Evolutionary conservation across 768 basidiomycete genomes (phyloP).

Genomic region (Glaciozyma antarctica): DNA sequence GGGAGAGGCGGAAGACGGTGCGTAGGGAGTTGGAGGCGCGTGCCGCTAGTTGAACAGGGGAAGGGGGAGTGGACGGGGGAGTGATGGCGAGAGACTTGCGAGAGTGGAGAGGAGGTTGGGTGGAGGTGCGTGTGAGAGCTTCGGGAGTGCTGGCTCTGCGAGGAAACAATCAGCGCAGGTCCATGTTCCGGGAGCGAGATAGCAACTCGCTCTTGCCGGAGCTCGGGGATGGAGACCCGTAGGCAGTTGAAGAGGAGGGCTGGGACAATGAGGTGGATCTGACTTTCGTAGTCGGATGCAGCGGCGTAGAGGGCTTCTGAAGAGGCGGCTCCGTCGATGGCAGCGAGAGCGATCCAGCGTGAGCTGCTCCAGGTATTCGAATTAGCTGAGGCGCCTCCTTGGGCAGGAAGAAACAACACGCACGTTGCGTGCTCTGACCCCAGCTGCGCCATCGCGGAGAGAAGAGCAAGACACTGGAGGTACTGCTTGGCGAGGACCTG

Average conservation of each 20-base stretch:
- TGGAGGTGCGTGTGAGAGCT: background rate
- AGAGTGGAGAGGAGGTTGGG: background rate
- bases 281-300: constrained; percentile 11
- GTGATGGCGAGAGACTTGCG: constrained; percentile 16
- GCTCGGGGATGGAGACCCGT: background rate
- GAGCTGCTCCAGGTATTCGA: background rate
- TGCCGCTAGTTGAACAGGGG: background rate
- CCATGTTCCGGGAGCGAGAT: no score
- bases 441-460: constrained; percentile 9
- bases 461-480: constrained; percentile 11
- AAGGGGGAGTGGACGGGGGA: background rate
- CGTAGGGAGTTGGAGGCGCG: constrained; percentile 10
- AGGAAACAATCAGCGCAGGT: background rate
- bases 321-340: constrained; percentile 8
- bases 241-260: constrained; percentile 12
- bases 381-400: background rate
- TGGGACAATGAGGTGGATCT: constrained; percentile 12
- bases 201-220: constrained; percentile 5
- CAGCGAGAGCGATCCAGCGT: constrained; percentile 9
- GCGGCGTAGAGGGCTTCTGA: constrained; percentile 21
- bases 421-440: background rate
- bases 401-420: background rate
- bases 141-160: constrained; percentile 1
- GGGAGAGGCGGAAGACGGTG: constrained; percentile 9
- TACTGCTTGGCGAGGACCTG: constrained; percentile 17